Evolutionary conservation across 495 filamentous ascomycete species (phyloP).

Genomic region (Pseudoneurospora amorphoporcata): DNA sequence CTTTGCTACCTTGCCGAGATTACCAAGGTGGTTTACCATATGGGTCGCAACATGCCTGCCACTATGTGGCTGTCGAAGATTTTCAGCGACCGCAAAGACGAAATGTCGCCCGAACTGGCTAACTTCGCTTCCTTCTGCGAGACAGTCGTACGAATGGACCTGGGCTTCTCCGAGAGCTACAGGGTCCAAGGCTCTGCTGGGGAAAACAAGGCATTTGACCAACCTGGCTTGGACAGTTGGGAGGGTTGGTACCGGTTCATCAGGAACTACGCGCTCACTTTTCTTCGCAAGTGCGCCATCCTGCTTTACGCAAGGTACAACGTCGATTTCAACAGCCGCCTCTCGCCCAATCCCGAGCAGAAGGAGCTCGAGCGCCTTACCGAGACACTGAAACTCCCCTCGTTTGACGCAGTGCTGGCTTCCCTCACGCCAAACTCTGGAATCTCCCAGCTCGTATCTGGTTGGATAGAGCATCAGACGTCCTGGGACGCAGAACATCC

Average conservation of each 20-base stretch:
- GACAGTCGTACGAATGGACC: conserved; percentile 20
- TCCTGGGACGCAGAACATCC: conserved; percentile 8
- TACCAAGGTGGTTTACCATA: conserved; percentile 56
- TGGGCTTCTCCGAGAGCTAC: conserved; percentile 8
- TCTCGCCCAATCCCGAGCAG: conserved; percentile 51
- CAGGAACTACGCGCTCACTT: conserved; percentile 74
- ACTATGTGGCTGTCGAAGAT: conserved; percentile 30
- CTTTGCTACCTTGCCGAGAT: conserved; percentile 91
- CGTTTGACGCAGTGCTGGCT: conserved; percentile 66
- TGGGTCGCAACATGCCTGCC: conserved; percentile 36
- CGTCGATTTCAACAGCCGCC: conserved; percentile 71
- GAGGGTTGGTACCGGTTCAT: conserved; percentile 39
- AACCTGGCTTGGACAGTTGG: conserved; percentile 31
- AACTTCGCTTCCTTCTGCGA: conserved; percentile 37
- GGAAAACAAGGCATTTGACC: conserved; percentile 31
- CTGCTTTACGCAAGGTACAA: conserved; percentile 83
- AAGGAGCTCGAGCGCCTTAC: conserved; percentile 79
- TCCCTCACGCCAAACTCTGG: conserved; percentile 32
- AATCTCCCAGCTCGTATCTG: conserved; percentile 40
- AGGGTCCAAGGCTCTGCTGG: conserved; percentile 5
- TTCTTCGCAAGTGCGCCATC: conserved; percentile 76
- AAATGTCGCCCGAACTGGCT: conserved; percentile 26
- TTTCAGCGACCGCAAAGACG: conserved; percentile 13
- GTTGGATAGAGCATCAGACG: conserved; percentile 67
- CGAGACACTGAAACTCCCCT: conserved; percentile 60